Evolutionary conservation across 345 rosid genomes (phyloP).

Genomic region (Salix arbutifolia): DNA sequence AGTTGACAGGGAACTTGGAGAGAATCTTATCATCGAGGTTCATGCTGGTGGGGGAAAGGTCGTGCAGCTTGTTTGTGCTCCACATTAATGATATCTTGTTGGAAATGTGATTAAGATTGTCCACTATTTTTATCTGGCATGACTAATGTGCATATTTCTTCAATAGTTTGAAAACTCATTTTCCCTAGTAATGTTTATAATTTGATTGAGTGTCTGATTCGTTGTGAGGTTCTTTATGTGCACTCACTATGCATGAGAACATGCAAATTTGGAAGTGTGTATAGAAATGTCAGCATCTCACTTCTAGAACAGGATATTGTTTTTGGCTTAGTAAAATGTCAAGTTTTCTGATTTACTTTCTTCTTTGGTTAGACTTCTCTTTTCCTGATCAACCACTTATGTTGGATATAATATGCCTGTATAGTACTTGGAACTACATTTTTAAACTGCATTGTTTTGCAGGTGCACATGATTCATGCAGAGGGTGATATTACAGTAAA

Average conservation of each 20-base stretch:
- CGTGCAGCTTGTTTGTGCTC: constrained; percentile 23
- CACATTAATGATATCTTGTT: neutral
- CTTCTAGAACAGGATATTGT: neutral
- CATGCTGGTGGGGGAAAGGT: constrained; percentile 96
- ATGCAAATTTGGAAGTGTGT: neutral
- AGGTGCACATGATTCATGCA: constrained; percentile 72
- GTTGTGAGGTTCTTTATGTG: too few relatives aligned
- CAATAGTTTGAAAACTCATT: too few relatives aligned
- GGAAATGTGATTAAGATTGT: neutral
- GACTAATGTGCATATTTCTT: too few relatives aligned
- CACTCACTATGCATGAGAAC: neutral
- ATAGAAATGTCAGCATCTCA: neutral
- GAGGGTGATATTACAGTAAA: constrained; percentile 65
- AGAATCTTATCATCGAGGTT: constrained; percentile 67
- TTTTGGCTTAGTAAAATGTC: neutral
- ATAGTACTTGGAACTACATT: neutral
- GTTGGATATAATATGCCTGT: neutral
- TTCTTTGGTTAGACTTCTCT: neutral
- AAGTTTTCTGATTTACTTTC: neutral
- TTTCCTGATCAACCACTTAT: neutral
- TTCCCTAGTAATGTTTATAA: too few relatives aligned
- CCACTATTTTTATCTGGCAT: too few relatives aligned
- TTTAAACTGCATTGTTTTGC: constrained; percentile 15
- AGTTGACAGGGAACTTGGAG: constrained; percentile 47
- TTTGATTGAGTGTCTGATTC: too few relatives aligned